Conservation (phyloP, 768 basidiomycete species). For the Suillus bovinus region DNA sequence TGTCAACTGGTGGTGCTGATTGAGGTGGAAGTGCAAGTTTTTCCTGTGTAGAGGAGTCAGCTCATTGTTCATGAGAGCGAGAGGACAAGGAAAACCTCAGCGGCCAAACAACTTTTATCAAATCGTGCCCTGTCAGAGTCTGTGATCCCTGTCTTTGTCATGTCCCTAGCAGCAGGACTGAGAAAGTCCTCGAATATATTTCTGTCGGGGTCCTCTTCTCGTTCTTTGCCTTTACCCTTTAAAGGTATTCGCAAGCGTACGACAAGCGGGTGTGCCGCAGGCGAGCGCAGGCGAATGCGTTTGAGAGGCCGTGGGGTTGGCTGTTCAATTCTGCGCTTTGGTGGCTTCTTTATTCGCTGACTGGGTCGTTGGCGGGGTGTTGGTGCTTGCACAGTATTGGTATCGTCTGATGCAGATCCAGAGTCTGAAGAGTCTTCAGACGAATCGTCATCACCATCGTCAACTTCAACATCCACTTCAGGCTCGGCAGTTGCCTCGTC, state of each 20-base stretch:
- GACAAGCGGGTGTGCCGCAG: conserved; percentile 35
- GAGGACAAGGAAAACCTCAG: conserved; percentile 58
- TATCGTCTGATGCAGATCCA: conserved; percentile 24
- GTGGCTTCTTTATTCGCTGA: conserved; percentile 31
- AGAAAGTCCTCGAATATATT: conserved; percentile 89
- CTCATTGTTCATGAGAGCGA: not conserved
- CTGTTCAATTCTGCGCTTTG: conserved; percentile 24
- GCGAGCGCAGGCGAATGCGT: conserved; percentile 41
- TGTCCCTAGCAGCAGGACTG: conserved; percentile 66
- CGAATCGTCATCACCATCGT: conserved; percentile 28
- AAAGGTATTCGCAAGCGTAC: conserved; percentile 58
- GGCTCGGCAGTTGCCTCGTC: conserved; percentile 20
- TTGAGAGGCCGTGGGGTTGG: conserved; percentile 38
- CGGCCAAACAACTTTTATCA: conserved; percentile 66
- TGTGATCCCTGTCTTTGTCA: conserved; percentile 62
- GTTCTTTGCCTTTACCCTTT: conserved; percentile 69
- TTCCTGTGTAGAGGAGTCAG: conserved; percentile 36
- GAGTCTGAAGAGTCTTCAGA: conserved; percentile 30
- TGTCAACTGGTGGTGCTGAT: conserved; percentile 35
- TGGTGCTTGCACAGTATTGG: conserved; percentile 18
- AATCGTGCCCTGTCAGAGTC: conserved; percentile 67
- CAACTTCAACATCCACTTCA: conserved; percentile 36
- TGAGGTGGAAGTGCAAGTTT: conserved; percentile 48
- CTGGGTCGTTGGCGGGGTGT: conserved; percentile 16
- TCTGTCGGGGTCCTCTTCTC: conserved; percentile 58